phyloP scores from a whole-genome alignment of 2,329 filamentous ascomycete genomes.

The Dissoconium aciculare region DNA sequence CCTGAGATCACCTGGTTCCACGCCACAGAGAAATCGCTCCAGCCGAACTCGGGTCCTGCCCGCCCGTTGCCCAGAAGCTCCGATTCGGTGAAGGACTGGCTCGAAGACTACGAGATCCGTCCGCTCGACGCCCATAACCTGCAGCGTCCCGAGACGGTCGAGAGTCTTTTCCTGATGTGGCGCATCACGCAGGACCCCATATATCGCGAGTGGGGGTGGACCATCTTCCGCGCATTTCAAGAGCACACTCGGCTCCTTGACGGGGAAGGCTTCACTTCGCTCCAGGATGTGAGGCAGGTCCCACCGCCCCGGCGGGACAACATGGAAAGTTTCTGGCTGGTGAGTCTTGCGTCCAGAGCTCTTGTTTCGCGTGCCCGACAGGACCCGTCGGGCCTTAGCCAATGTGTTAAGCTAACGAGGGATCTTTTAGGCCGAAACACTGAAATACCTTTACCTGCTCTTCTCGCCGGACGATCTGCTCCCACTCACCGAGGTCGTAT shows the following conservation, averaged over 20 bases:
- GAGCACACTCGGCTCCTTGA: conserved; percentile 66
- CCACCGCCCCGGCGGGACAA: too few relatives aligned
- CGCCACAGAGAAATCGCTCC: conserved; percentile 49
- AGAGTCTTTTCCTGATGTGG: conserved; percentile 94
- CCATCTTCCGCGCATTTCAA: conserved; percentile 86
- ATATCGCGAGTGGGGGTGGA: conserved; percentile 99
- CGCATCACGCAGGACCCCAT: conserved; percentile 75
- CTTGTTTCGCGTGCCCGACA: too few relatives aligned
- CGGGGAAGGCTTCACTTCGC: conserved; percentile 55
- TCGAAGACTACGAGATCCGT: conserved; percentile 60
- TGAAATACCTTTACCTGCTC: conserved; percentile 1
- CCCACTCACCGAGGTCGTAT: background rate
- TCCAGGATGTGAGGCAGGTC: conserved; percentile 2
- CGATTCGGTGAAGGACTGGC: conserved; percentile 32
- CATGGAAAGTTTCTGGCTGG: too few relatives aligned
- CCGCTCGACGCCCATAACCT: conserved; percentile 71
- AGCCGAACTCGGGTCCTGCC: conserved; percentile 40
- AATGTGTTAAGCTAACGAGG: too few relatives aligned
- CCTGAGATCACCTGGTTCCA: conserved; percentile 84
- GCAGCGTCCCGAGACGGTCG: conserved; percentile 83
- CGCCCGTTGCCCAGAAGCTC: conserved; percentile 26
- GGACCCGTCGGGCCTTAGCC: too few relatives aligned
- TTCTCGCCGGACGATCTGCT: background rate
- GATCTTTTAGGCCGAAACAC: background rate
- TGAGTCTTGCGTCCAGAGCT: too few relatives aligned